A percentile compares a stretch with the other conserved stretches of the same genome.
Conservation (phyloP, 495 filamentous ascomycete genomes). For the Aspergillus incahuasiensis region DNA sequence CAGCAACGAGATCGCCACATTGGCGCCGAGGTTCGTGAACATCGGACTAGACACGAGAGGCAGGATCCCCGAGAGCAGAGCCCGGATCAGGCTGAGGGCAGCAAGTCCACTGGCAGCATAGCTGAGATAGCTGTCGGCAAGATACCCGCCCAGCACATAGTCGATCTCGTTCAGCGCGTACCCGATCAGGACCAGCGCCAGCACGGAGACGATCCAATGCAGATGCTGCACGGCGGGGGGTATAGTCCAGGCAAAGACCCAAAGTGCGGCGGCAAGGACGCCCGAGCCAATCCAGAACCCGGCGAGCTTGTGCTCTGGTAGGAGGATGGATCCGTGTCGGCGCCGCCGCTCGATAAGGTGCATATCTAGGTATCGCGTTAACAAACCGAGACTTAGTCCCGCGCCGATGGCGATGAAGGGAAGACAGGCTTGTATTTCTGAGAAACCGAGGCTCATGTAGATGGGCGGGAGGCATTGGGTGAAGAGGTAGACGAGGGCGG, state of each 20-base stretch:
- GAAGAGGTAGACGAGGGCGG: slow-evolving; percentile 52
- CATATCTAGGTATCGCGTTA: slow-evolving; percentile 44
- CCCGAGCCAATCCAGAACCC: slow-evolving; percentile 48
- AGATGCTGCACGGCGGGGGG: slow-evolving; percentile 32
- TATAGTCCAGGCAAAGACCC: slow-evolving; percentile 51
- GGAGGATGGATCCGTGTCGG: slow-evolving; percentile 24
- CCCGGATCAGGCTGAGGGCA: slow-evolving; percentile 44
- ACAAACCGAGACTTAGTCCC: slow-evolving; percentile 39
- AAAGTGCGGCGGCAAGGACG: slow-evolving; percentile 39
- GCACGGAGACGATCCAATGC: slow-evolving; percentile 42
- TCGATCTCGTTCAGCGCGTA: slow-evolving; percentile 52
- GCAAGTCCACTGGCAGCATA: slow-evolving; percentile 52
- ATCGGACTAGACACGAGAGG: slow-evolving; percentile 46
- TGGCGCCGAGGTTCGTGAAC: slow-evolving; percentile 39
- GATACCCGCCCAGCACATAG: slow-evolving; percentile 47
- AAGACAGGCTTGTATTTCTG: slow-evolving; percentile 37
- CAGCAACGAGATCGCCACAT: slow-evolving; percentile 41
- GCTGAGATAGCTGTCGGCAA: slow-evolving; percentile 50
- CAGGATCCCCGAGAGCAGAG: slow-evolving; percentile 41
- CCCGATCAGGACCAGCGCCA: slow-evolving; percentile 43
- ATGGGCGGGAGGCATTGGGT: slow-evolving; percentile 47
- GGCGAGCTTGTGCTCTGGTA: slow-evolving; percentile 48
- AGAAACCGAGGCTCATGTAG: slow-evolving; percentile 42
- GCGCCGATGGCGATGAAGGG: slow-evolving; percentile 46
- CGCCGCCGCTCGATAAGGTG: slow-evolving; percentile 31